These are phyloP conservation scores for Chlamydomonas incerta DNA, from an alignment of 139 green algal genomes.

Conservation along the genomic window DNA sequence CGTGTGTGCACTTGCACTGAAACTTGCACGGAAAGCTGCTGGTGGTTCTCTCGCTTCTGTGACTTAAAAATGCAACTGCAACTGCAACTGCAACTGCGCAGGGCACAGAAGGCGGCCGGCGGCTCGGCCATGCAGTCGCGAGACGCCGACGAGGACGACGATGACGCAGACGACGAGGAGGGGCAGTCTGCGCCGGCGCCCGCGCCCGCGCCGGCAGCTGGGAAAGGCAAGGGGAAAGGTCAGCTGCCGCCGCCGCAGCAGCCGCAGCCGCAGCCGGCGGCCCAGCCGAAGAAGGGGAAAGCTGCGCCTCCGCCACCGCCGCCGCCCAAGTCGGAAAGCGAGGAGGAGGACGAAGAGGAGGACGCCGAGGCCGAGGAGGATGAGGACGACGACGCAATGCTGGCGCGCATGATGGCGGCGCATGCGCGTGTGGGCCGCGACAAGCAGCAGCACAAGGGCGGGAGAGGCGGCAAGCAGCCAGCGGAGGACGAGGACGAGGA, in stretches of 20 bases:
- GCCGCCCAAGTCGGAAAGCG: slow-evolving; percentile 17
- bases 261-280: too few relatives aligned
- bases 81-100: background rate
- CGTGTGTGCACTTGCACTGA: too few relatives aligned
- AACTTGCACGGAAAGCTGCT: too few relatives aligned
- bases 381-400: slow-evolving; percentile 74
- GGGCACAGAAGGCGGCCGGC: background rate
- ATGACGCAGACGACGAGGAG: slow-evolving; percentile 6
- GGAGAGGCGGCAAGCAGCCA: background rate
- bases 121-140: background rate
- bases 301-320: background rate
- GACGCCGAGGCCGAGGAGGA: slow-evolving; percentile 53
- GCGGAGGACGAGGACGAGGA: background rate
- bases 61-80: too few relatives aligned
- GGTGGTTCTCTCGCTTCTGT: too few relatives aligned
- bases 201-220: background rate
- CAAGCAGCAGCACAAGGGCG: background rate
- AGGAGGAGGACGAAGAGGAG: slow-evolving; percentile 46
- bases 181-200: background rate
- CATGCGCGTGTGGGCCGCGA: slow-evolving; percentile 19
- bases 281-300: background rate
- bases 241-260: too few relatives aligned
- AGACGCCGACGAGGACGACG: background rate
- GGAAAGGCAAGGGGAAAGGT: background rate
- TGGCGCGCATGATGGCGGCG: slow-evolving; percentile 62